Conservation (phyloP, 2,329 filamentous ascomycete genomes). For the Xylariaceae sp. region DNA sequence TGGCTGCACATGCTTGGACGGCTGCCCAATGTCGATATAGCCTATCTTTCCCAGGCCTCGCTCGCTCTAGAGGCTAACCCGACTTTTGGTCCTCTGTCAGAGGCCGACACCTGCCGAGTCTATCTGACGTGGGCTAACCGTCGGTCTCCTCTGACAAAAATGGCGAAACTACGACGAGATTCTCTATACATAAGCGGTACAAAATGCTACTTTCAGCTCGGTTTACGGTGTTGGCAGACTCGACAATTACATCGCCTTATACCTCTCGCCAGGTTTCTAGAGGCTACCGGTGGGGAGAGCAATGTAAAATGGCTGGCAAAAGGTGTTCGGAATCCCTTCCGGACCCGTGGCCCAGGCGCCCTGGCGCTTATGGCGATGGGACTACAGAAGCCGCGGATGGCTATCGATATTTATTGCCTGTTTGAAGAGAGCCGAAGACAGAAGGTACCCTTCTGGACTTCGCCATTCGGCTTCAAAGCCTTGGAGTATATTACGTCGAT, state of each 20-base stretch:
- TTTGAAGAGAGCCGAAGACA: conserved; percentile 13
- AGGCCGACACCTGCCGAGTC: conserved; percentile 24
- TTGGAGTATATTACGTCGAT: conserved; percentile 19
- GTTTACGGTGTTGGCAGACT: conserved; percentile 21
- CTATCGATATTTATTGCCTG: conserved; percentile 24
- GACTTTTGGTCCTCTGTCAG: conserved; percentile 15
- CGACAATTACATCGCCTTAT: conserved; percentile 20
- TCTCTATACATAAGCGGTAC: neutral
- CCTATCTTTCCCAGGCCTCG: conserved; percentile 21
- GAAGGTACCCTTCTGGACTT: conserved; percentile 22
- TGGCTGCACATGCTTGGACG: conserved; percentile 30
- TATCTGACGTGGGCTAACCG: conserved; percentile 23
- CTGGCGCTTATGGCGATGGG: conserved; percentile 25
- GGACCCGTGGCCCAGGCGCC: conserved; percentile 7
- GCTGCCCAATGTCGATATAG: conserved; percentile 21
- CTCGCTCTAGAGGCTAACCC: conserved; percentile 22
- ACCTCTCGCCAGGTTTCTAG: conserved; percentile 23
- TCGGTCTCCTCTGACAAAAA: conserved; percentile 13
- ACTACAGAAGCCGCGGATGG: conserved; percentile 21
- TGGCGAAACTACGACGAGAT: conserved; percentile 1
- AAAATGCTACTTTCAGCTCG: conserved; percentile 16
- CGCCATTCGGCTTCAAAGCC: conserved; percentile 18
- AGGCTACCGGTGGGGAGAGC: conserved; percentile 25
- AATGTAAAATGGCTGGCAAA: conserved; percentile 20
- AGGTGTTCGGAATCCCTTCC: conserved; percentile 13